Evolutionary conservation across 768 basidiomycete species (phyloP), one percentile per base, ranked within the genome.

Genomic region (Boletus vinaceobasis): DNA sequence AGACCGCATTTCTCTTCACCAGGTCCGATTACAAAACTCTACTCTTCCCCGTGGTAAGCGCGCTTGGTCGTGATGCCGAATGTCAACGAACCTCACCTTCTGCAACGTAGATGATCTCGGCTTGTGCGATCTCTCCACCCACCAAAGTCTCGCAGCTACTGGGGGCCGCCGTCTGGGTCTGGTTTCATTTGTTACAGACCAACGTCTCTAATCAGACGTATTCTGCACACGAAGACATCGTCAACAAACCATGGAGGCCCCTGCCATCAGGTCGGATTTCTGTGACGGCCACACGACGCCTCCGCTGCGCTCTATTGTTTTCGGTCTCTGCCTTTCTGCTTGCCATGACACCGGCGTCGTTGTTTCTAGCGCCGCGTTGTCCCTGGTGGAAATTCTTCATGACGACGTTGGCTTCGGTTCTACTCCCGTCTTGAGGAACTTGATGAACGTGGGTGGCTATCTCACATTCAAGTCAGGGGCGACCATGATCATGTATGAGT

Each of bases 201-300:
- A 64, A 66, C 32, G 60, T 72, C 38, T 71, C 74, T 11, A 73
- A 74, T 52, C 75, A 74, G 35, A 56, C 53, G 13, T 43, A 61
- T 7, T 60, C 53, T 2, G 50, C 53, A 0, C 48, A 65, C 14
- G 74, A 75, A 50, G 74, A 74, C 52, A 57, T 59, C 7, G 37
- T 57, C 4, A 75, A 74, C 58, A 71, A 69, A 54, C 65, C 72
- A 13, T 71, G 69, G 68, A 58, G 76, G 7, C 76, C 76, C 3
- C 47, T 77, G 4, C 74, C 76, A 7, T 59, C 75, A 0, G 62
- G 69, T 9, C 65, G 71, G 9, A 64, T 77, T 13, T 58, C 69
- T 4, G 32, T 60, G 11, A 4, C 32, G 4, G 43, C 60, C 2
- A 65, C 72, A 7, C 39, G 53, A 3, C 35, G 54, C 4, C 56